phyloP scores from a whole-genome alignment of 495 filamentous ascomycete genomes.

The Aspergillus sparsus region DNA sequence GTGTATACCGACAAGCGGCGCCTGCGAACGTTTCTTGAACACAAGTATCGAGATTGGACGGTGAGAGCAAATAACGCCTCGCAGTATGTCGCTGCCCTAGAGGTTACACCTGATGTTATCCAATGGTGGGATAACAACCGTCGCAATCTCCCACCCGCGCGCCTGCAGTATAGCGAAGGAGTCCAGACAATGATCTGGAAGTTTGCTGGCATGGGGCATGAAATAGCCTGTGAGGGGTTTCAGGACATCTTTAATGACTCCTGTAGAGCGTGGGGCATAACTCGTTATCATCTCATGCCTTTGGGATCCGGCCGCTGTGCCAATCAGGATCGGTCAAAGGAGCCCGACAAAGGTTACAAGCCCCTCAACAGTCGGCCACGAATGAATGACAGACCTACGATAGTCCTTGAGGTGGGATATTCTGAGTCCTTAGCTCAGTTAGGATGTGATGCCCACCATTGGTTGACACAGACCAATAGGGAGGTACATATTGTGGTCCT shows the following conservation, averaged over 20 bases:
- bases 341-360: background rate
- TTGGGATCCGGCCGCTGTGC: background rate
- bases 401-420: background rate
- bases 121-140: background rate
- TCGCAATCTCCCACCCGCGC: background rate
- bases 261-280: background rate
- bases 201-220: background rate
- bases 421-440: background rate
- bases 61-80: background rate
- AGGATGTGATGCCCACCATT: background rate
- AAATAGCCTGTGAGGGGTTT: background rate
- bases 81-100: constrained; percentile 4
- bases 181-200: background rate
- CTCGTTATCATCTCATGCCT: background rate
- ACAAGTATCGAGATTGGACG: background rate
- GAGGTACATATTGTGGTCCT: constrained; percentile 1
- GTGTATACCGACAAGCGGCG: constrained; percentile 1
- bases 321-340: background rate
- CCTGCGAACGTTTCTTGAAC: constrained; percentile 2
- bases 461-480: constrained; percentile 2
- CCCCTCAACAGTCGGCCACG: background rate
- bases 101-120: background rate
- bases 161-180: background rate
- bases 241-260: background rate
- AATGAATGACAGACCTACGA: background rate